A percentile compares a stretch with the other conserved stretches of the same genome.
These are phyloP conservation scores for Hydnomerulius pinastri DNA, from an alignment of 768 basidiomycete species.

Conservation along the genomic window DNA sequence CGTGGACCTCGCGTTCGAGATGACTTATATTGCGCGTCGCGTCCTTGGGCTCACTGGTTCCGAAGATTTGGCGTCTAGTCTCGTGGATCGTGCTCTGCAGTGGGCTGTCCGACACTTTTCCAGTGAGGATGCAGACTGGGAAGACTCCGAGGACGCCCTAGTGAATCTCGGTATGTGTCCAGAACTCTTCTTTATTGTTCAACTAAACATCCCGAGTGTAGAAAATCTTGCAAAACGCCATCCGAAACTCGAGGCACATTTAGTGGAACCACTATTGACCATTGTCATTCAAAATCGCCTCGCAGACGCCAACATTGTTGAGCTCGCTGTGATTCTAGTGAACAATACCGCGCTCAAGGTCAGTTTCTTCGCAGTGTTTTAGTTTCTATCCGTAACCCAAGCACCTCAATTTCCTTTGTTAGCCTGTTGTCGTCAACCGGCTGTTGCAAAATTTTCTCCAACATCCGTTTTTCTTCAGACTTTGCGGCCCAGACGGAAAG, in stretches of 20 bases:
- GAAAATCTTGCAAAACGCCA: constrained; percentile 15
- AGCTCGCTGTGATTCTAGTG: constrained; percentile 45
- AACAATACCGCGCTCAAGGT: constrained; percentile 63
- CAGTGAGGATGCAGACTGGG: constrained; percentile 28
- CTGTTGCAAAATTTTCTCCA: constrained; percentile 76
- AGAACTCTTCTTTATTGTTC: not conserved
- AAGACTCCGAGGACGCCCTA: constrained; percentile 24
- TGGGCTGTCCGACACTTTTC: constrained; percentile 54
- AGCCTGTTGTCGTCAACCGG: constrained; percentile 75
- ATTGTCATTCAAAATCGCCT: constrained; percentile 65
- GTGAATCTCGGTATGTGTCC: constrained; percentile 40
- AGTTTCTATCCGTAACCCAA: not conserved
- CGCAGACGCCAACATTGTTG: constrained; percentile 38
- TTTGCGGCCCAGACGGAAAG: constrained; percentile 33
- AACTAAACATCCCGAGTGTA: constrained; percentile 5
- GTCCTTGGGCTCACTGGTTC: constrained; percentile 26
- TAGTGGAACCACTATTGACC: constrained; percentile 72
- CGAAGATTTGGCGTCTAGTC: constrained; percentile 23
- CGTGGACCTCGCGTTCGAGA: constrained; percentile 29
- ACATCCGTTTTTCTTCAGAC: constrained; percentile 59
- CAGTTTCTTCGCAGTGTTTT: constrained; percentile 9
- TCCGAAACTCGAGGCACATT: constrained; percentile 44
- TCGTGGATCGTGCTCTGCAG: constrained; percentile 51
- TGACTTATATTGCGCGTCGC: constrained; percentile 34
- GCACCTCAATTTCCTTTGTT: not conserved